These are phyloP conservation scores for Fusarium mundagurra DNA, from an alignment of 2,329 filamentous ascomycete genomes.

Conservation along the genomic window DNA sequence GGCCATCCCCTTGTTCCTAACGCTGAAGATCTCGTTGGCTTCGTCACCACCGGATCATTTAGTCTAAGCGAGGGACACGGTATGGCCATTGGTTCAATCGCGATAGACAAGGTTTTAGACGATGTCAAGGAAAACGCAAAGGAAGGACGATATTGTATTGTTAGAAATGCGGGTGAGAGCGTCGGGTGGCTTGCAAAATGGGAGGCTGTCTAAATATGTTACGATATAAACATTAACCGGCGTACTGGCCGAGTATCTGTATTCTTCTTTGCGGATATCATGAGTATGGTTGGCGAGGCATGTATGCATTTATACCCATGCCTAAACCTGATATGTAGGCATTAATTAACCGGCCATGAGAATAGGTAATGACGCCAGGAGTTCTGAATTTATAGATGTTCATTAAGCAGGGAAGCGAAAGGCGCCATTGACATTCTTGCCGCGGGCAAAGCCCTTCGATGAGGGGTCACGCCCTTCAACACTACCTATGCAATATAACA, in stretches of 20 bases:
- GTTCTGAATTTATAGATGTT: background rate
- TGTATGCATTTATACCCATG: background rate
- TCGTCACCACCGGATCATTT: constrained; percentile 87
- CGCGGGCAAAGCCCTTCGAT: background rate
- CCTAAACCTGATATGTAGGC: background rate
- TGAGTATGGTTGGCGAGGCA: background rate
- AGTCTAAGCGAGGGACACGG: constrained; percentile 80
- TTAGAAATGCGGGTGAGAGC: constrained; percentile 81
- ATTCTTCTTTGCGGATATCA: background rate
- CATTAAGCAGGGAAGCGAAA: constrained; percentile 22
- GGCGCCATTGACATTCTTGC: constrained; percentile 44
- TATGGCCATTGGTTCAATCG: constrained; percentile 77
- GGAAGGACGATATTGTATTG: constrained; percentile 74
- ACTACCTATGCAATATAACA: background rate
- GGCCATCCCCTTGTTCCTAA: constrained; percentile 76
- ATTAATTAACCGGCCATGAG: background rate
- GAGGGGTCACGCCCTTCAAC: constrained; percentile 2
- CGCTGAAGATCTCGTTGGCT: constrained; percentile 83
- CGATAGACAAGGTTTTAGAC: constrained; percentile 64
- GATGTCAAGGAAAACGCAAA: constrained; percentile 45
- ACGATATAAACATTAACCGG: background rate
- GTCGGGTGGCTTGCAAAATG: constrained; percentile 83
- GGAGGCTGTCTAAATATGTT: constrained; percentile 67
- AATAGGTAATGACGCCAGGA: constrained; percentile 9
- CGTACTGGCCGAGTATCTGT: background rate